A percentile compares a stretch with the other conserved stretches of the same genome.
These are phyloP conservation scores for Aspergillus sclerotioniger DNA, from an alignment of 495 filamentous ascomycete genomes.

Conservation along the genomic window DNA sequence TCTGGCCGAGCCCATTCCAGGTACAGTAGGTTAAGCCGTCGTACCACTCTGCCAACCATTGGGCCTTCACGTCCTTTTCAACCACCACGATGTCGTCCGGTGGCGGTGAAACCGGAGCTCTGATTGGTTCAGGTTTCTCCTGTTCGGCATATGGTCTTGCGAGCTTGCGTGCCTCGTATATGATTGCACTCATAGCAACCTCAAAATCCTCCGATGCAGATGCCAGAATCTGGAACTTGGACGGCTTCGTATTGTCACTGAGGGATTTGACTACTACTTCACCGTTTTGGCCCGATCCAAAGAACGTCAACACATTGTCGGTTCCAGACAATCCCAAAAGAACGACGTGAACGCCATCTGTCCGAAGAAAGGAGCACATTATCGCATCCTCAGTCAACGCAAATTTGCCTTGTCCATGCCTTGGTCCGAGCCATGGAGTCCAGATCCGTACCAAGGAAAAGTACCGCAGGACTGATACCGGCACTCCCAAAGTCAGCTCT, in stretches of 20 bases:
- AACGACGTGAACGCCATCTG: constrained; percentile 75
- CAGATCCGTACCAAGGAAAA: constrained; percentile 78
- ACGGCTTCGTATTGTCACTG: constrained; percentile 60
- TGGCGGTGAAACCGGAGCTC: constrained; percentile 32
- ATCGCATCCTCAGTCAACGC: constrained; percentile 72
- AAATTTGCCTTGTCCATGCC: constrained; percentile 71
- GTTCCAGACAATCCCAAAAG: constrained; percentile 77
- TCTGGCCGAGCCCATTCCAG: constrained; percentile 88
- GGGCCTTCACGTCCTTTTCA: constrained; percentile 47
- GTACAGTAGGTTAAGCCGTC: constrained; percentile 85
- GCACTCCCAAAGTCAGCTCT: constrained; percentile 60
- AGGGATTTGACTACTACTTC: constrained; percentile 65
- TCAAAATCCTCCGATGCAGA: constrained; percentile 76
- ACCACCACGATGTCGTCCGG: constrained; percentile 40
- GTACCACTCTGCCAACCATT: constrained; percentile 86
- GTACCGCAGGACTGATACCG: constrained; percentile 59
- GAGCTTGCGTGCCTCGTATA: constrained; percentile 80
- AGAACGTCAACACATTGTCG: constrained; percentile 65
- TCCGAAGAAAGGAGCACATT: constrained; percentile 74
- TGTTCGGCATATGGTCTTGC: constrained; percentile 40
- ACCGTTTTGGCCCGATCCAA: constrained; percentile 65
- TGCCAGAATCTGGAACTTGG: constrained; percentile 63
- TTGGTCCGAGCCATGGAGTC: constrained; percentile 81
- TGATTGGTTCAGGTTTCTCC: constrained; percentile 6
- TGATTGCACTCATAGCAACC: constrained; percentile 70